Base-by-base conservation (phyloP, 2,329 filamentous ascomycete species). In the Aspergillus quadricinctus region DNA sequence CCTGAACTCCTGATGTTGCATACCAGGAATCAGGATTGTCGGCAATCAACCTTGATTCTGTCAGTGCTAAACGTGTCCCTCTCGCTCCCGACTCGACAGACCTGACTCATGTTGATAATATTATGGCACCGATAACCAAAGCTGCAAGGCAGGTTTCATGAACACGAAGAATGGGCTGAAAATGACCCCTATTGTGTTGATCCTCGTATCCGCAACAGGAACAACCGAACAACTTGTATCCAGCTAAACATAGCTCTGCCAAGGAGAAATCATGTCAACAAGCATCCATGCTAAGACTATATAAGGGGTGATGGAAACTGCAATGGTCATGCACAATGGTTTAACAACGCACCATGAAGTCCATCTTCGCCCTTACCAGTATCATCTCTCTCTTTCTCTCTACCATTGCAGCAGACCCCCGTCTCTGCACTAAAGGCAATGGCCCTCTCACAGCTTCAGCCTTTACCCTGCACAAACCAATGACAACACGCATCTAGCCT, bases 391-490 rank as follows among this genome's bases (percentile, higher is more conserved):
- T 43, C 19, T 4, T 21, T 21, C 40, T 43, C 40, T 21, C 40
- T 23, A 5, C 40, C 40, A 11, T 3, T 10, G 40, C 40, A 21
- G 40, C 40, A 21, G 40, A 43, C 40, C 40, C 40, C 40, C 40
- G 40, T 43, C 40, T 43, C 40, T 43, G 40, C 40, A 1, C 31
- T 7, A 43, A 43, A 43, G 40, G n/a, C n/a, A 43, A 43, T 11
- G 40, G 5, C 19, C 40, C 40, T 10, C 40, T 43, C n/a, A 21
- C n/a, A 4, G 40, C 40, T 11, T 43, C 40, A 11, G n/a, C n/a
- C 29, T 60, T 60, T 25, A 60, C 58, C 40, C 58, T 60, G 45
- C 43, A 25, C 53, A 60, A 41, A 55, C 55, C 19, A 11, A 9
- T 17, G 56, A 58, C 31, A 60, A 48, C 40, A 11, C 54, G 6